Evolutionary conservation across 805 yeast species (phyloP), one percentile per base, ranked within the genome.

Genomic region (Cyberlindnera amylophila): DNA sequence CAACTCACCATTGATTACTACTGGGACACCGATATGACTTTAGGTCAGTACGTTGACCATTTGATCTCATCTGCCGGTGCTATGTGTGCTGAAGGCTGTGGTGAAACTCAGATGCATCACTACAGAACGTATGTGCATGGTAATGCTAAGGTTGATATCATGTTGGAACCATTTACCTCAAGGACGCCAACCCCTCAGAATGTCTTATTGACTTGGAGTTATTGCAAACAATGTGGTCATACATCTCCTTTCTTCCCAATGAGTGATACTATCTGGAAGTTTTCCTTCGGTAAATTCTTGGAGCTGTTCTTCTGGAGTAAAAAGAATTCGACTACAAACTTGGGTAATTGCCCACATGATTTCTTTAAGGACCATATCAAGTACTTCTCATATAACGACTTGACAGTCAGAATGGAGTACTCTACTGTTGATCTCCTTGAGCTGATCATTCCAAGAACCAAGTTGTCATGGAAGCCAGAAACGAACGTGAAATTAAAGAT

Each of bases 281-380:
- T 81, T 50, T 91, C 98, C 0, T 82, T 93, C 63, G 99, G 98
- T 0, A 95, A 95, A 58, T 93, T 86, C 58, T 67, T 93, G 18
- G 98, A 93, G 65, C 67, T 90, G 17, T 70, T 84, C 24, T 90
- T 90, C 58, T 88, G 95, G 86, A 77, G 84, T 42, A 63, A 69
- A 28, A 69, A 67, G 15, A 66, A 79, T 30, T 69, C 75, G 12
- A 67, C 79, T 43, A 69, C 79, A 6, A 83, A 81, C 2, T 63
- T 74, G 41, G 84, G 82, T 1, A 70, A 74, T 16, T 93, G 99
- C 61, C 63, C 71, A 0, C 97, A 91, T 63, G 88, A 89, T 58
- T 81, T 83, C 43, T 82, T 86, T 50, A 77, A 81, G 41, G 87
- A 84, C 46, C 96, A 90, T 58, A 78, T 83, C 16, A 79, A 90